Base-by-base conservation (phyloP, 2,329 filamentous ascomycete species). In the Ceratocystis destructans region DNA sequence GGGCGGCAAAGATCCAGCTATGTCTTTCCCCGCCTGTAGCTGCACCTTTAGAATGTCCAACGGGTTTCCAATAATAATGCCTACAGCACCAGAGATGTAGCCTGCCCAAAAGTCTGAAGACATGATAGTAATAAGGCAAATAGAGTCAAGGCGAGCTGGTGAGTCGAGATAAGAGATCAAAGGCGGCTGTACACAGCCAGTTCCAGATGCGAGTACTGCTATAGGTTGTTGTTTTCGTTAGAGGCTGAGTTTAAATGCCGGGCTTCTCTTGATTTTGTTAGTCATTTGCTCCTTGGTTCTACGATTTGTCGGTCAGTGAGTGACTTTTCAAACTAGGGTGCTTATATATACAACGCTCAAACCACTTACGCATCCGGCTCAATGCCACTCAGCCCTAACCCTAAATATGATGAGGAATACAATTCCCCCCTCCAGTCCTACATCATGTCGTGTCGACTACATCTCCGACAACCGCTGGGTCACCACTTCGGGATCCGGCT, bases 101-200 rank as follows among this genome's bases (percentile, higher is more conserved):
- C 92, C 91, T 67, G 92, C 89, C 89, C 89, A 96, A 76, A 96
- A 96, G 74, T 96, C 92, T 71, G 90, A 84, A 63, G 89, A 89
- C 89, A 94, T 50, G 20, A 4, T n/a, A n/a, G 10, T 17, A 57
- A 28, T 7, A 17, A 28, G 53, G 10, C 22, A 53, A 53, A 22
- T 12, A 20, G 28, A 15, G 22, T 2, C 2, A 57, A 20, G 7
- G 8, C 5, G 22, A 22, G 46, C 20, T 4, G 44, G 12, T 46
- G 12, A 17, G 28, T 3, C 2, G 28, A 28, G 46, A 20, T 10
- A 22, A 2, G n/a, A 20, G 48, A 41, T 10, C 3, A 25, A 2
- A 50, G n/a, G 15, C 8, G 15, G 28, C 28, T 3, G 37, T 41
- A 41, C 37, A 41, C 37, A 41, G 37, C 37, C 37, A 15, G 2